These are phyloP conservation scores for Miamiensis avidus DNA, from an alignment of 169 alveolate genomes.

Conservation along the genomic window DNA sequence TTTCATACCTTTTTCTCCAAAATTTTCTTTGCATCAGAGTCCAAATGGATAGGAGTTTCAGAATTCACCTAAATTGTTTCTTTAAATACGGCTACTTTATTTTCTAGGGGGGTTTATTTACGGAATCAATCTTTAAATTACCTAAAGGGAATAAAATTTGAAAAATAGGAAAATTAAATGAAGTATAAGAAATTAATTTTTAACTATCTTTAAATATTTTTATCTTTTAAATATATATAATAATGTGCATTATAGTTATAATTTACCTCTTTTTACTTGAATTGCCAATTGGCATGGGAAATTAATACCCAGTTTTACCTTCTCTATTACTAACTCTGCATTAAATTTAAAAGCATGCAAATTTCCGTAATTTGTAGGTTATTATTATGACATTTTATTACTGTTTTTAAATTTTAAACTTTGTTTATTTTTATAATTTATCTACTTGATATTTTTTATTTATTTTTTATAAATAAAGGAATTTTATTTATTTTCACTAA, in stretches of 20 bases:
- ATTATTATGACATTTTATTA: too few relatives aligned
- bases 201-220: too few relatives aligned
- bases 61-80: not conserved
- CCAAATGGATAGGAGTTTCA: not conserved
- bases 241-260: too few relatives aligned
- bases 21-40: not conserved
- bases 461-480: too few relatives aligned
- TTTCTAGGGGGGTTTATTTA: not conserved
- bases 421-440: too few relatives aligned
- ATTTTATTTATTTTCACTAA: too few relatives aligned
- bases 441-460: too few relatives aligned
- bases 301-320: not conserved
- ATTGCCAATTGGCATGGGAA: not conserved
- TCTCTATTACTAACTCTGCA: not conserved
- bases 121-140: not conserved
- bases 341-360: not conserved
- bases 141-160: not conserved
- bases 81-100: not conserved
- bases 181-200: too few relatives aligned
- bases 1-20: not conserved
- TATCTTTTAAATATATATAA: too few relatives aligned
- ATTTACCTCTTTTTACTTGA: not conserved
- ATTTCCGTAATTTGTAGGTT: not conserved
- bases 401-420: too few relatives aligned
- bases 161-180: too few relatives aligned